A percentile compares a stretch with the other conserved stretches of the same genome.
These are phyloP conservation scores for Pyrenochaeta sp. DNA, from an alignment of 2,329 filamentous ascomycete species.

Conservation along the genomic window DNA sequence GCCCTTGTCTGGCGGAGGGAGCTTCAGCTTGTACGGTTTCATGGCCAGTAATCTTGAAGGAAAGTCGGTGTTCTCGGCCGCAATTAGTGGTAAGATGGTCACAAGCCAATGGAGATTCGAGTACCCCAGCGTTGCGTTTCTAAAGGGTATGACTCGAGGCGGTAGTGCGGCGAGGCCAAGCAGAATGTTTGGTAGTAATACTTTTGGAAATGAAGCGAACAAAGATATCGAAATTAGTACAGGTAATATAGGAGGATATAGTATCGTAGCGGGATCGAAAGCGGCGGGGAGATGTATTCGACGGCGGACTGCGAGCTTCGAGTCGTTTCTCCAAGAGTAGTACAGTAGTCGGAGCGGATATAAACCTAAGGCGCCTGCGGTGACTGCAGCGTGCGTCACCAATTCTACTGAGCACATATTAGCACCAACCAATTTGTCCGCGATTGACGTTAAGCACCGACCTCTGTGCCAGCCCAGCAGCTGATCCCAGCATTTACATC, in stretches of 20 bases:
- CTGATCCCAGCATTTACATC: conserved; percentile 46
- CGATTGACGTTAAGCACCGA: conserved; percentile 19
- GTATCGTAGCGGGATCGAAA: conserved; percentile 91
- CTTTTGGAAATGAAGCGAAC: conserved; percentile 65
- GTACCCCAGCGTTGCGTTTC: conserved; percentile 64
- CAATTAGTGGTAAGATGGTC: conserved; percentile 72
- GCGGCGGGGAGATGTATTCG: conserved; percentile 71
- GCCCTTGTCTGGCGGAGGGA: conserved; percentile 36
- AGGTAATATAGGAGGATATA: conserved; percentile 83
- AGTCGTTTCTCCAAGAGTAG: conserved; percentile 38
- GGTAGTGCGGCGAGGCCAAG: conserved; percentile 82
- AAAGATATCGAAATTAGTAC: conserved; percentile 80
- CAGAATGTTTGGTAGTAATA: conserved; percentile 81
- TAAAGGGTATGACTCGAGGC: conserved; percentile 72
- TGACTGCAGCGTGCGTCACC: conserved; percentile 47
- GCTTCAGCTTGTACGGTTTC: conserved; percentile 47
- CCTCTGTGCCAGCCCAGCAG: conserved; percentile 53
- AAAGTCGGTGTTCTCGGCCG: conserved; percentile 56
- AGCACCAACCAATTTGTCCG: conserved; percentile 13
- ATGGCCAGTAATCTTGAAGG: conserved; percentile 44
- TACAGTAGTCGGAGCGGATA: conserved; percentile 52
- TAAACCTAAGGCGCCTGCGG: conserved; percentile 39
- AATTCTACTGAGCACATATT: conserved; percentile 48
- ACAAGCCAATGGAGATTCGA: conserved; percentile 81
- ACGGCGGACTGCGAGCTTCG: conserved; percentile 45